Evolutionary conservation across 176 grass and related monocot genomes (phyloP), one percentile per base, ranked within the genome.

Genomic region (Aegilops bicornis): DNA sequence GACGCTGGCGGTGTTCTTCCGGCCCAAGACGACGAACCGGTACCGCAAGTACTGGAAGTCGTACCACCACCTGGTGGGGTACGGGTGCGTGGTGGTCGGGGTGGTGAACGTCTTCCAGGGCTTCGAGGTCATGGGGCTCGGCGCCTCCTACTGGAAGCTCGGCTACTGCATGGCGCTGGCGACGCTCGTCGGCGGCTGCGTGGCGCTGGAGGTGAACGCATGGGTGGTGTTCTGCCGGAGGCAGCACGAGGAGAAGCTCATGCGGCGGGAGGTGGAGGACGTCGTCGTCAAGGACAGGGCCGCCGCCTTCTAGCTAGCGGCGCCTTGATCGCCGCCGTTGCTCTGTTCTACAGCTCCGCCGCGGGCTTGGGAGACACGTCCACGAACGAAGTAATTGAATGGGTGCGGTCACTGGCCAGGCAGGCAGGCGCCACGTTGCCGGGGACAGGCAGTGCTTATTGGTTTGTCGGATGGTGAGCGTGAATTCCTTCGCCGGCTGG

Each of bases 11-110:
- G n/a, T 99, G 45, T 76, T 99, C 52, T 94, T 99, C 92, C 84
- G 90, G 83, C 97, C 94, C 36, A 96, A 96, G 94, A 97, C 97
- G 48, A 99, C 97, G 17, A 94, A 99, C 90, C 79, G 87, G 67
- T 99, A 89, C 90, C 86, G 97, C 40, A 99, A 99, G 78, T 99
- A 99, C 86, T 99, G 97, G 97, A 99, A 99, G 87, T 99, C 97
- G 77, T 99, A 99, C 90, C 97, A 99, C 94, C 97, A 99, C 85
- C 92, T 99, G 45, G 83, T 99, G 0, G 97, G 97, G 3, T 99
- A 99, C 80, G 92, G 97, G 40, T 96, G 90, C 88, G 89, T 91
- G 25, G 97, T 99, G 58, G 62, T 99, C 50, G 97, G 97, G 19
- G 97, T 97, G 68, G 97, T 97, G 58, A 99, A 99, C 86, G 97